Base-by-base conservation (phyloP, 1,284 basidiomycete species). In the Ceratobasidium sp. region DNA sequence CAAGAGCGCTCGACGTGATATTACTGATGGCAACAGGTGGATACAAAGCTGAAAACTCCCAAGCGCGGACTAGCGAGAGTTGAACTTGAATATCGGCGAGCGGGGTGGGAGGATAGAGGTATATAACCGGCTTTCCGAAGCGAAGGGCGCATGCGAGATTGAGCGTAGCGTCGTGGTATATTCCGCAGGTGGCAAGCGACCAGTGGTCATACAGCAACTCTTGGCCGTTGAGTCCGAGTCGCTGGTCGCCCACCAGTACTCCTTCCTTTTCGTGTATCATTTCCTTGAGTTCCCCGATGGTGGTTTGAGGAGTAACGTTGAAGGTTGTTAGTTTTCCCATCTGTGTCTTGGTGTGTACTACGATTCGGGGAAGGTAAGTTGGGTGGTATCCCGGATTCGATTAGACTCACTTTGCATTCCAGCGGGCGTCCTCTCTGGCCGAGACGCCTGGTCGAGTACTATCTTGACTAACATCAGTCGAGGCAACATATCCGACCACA, bases 21-120 rank as follows among this genome's bases (percentile, higher is more conserved):
- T 20, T 20, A 4, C 25, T 25, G 6, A 68, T 43, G 6, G 22
- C 57, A 0, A 70, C 69, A 10, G 60, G 56, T 20, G 76, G 77
- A 54, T 73, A 74, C 17, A n/a, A 75, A 56, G 70, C 65, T 2
- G 75, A 74, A 38, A 78, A 74, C 1, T 29, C 17, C 77, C 77
- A 78, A 17, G 72, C 58, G 2, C 62, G 64, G 1, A 64, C 29
- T 42, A 77, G 75, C 3, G 68, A 20, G n/a, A 77, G 54, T 3
- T 69, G 10, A 25, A 77, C 74, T 5, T 45, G 53, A 27, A 72
- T 73, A 20, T 71, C 17, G 0, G 32, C 5, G 3, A 35, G 42
- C 7, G 53, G 27, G 2, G 47, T 15, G 1, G 71, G 70, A 15
- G 70, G 65, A 55, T 69, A 70, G 27, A 74, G 57, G 53, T 74